A percentile compares a stretch with the other conserved stretches of the same genome.
Evolutionary conservation across 2,329 filamentous ascomycete genomes (phyloP).

Genomic region (Macrophomina tecta): DNA sequence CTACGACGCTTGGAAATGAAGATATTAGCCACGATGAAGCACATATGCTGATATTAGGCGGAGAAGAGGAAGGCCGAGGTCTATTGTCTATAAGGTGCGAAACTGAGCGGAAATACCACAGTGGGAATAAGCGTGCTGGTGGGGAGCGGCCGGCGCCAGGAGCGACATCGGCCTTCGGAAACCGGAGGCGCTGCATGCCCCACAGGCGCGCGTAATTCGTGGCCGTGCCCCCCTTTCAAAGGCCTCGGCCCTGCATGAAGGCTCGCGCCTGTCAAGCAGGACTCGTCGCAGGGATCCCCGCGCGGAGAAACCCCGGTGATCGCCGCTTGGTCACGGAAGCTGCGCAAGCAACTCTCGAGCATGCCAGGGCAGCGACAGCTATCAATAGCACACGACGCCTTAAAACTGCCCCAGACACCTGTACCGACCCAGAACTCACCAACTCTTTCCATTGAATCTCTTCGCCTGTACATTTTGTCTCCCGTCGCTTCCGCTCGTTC

Average conservation of each 20-base stretch:
- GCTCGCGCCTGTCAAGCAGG: not conserved
- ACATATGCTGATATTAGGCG: not conserved
- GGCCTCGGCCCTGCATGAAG: not conserved
- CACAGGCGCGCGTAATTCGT: conserved; percentile 12
- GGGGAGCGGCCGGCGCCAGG: not conserved
- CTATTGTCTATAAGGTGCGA: conserved; percentile 4
- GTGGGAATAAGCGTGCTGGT: conserved; percentile 16
- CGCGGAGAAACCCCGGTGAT: conserved; percentile 22
- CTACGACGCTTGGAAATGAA: not conserved
- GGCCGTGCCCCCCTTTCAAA: conserved; percentile 14
- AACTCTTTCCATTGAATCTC: not conserved
- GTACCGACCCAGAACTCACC: not conserved
- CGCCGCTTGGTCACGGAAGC: conserved; percentile 22
- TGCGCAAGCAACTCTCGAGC: conserved; percentile 5
- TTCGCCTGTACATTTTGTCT: not conserved
- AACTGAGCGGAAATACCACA: conserved; percentile 8
- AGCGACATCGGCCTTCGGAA: conserved; percentile 24
- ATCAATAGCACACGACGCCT: conserved; percentile 22
- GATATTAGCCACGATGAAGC: not conserved
- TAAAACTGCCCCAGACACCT: not conserved
- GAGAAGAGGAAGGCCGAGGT: not conserved
- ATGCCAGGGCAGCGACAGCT: conserved; percentile 1
- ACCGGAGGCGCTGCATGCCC: conserved; percentile 3
- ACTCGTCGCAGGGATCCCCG: conserved; percentile 7
- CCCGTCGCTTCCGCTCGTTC: conserved; percentile 15